Conservation (phyloP, 2,329 filamentous ascomycete genomes). For the Eutypella sp. region DNA sequence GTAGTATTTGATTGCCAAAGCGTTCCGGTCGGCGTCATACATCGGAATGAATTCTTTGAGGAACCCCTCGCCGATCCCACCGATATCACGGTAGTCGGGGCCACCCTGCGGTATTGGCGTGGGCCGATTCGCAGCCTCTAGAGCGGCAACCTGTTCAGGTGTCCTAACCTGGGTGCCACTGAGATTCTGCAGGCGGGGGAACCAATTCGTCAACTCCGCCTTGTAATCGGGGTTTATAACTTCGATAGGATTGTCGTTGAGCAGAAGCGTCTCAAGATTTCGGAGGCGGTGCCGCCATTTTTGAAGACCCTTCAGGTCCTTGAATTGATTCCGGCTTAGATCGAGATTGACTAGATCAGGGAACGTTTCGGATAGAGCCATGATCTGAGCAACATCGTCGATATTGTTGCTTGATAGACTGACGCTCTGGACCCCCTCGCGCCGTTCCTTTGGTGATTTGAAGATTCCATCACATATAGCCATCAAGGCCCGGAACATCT, state of each 20-base stretch:
- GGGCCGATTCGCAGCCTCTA: slow-evolving; percentile 44
- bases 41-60: slow-evolving; percentile 66
- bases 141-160: slow-evolving; percentile 60
- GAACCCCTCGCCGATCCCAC: slow-evolving; percentile 70
- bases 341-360: slow-evolving; percentile 86
- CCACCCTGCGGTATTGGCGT: slow-evolving; percentile 57
- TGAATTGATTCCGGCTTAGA: slow-evolving; percentile 77
- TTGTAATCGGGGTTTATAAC: slow-evolving; percentile 54
- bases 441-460: slow-evolving; percentile 64
- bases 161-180: slow-evolving; percentile 72
- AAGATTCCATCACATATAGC: slow-evolving; percentile 76
- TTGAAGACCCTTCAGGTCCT: slow-evolving; percentile 60
- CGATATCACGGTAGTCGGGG: slow-evolving; percentile 69
- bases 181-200: slow-evolving; percentile 71
- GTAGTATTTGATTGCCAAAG: slow-evolving; percentile 64
- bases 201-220: slow-evolving; percentile 72
- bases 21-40: slow-evolving; percentile 67
- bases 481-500: slow-evolving; percentile 92
- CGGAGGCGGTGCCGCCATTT: slow-evolving; percentile 77
- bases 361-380: slow-evolving; percentile 70
- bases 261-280: slow-evolving; percentile 72
- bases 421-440: slow-evolving; percentile 75
- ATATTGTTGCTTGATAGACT: slow-evolving; percentile 78
- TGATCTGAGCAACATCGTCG: slow-evolving; percentile 65
- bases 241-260: slow-evolving; percentile 72